Conservation (phyloP, 2,329 filamentous ascomycete species). For the Triangularia verruculosa region DNA sequence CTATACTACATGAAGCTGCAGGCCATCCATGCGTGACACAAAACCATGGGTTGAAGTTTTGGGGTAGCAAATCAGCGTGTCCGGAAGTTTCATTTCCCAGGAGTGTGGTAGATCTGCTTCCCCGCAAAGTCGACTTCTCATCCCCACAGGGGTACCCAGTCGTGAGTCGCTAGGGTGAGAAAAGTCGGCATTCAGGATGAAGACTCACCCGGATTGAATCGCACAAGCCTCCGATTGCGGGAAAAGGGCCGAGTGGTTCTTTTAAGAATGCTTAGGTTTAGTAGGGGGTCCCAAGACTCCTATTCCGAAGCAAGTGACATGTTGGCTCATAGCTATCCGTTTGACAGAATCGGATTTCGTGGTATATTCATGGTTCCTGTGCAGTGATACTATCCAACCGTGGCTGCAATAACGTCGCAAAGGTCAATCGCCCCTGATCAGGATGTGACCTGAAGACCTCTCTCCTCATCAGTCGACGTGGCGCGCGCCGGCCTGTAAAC, state of each 20-base stretch:
- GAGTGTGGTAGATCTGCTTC: slow-evolving; percentile 14
- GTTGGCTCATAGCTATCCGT: neutral
- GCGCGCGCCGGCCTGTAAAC: slow-evolving; percentile 70
- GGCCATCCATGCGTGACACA: neutral
- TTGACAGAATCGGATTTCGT: neutral
- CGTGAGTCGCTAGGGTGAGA: slow-evolving; percentile 3
- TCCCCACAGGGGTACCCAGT: slow-evolving; percentile 15
- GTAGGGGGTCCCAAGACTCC: neutral
- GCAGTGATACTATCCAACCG: slow-evolving; percentile 40
- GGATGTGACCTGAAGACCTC: slow-evolving; percentile 53
- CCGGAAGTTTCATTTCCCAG: slow-evolving; percentile 5
- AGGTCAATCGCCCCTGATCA: slow-evolving; percentile 39
- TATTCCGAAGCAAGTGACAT: neutral
- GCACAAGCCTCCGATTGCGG: slow-evolving; percentile 4
- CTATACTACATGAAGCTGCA: slow-evolving; percentile 7
- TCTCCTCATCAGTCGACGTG: slow-evolving; percentile 66
- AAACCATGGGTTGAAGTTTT: neutral
- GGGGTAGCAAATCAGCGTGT: slow-evolving; percentile 16
- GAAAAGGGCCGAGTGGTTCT: neutral
- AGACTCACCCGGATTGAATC: slow-evolving; percentile 20
- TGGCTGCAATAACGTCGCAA: slow-evolving; percentile 38
- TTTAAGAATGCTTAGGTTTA: neutral
- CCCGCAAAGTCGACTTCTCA: slow-evolving; percentile 15
- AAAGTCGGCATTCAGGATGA: slow-evolving; percentile 22
- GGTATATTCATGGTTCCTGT: slow-evolving; percentile 37